Base-by-base conservation (phyloP, 345 rosid genomes). In the Noccaea bulbosa region DNA sequence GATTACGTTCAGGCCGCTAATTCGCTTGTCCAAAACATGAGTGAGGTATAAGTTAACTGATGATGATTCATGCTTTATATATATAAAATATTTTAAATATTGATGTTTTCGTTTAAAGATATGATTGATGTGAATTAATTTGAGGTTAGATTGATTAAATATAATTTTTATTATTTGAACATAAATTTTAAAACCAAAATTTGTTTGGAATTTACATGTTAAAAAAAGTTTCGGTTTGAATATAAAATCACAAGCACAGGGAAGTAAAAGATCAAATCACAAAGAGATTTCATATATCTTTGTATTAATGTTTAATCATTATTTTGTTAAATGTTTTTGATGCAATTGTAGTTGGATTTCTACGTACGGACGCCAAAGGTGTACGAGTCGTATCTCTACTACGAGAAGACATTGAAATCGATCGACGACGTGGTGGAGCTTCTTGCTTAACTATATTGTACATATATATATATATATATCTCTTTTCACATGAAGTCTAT, bases 351-450 rank as follows among this genome's bases (percentile, higher is more conserved):
- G 98, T 65, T 93, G 57, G 97, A 93, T 74, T 61, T 45, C 44
- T 86, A 81, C 53, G 85, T 93, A 8, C 84, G 97, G 11, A 85
- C 91, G 17, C 97, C 97, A 1, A 93, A 84, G 73, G 92, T 89
- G 14, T 93, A 93, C n/a, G 95, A 91, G 75, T 93, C 97, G 3
- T 91, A 89, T 69, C 53, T 91, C 27, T 91, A 83, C 84, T 91
- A 87, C 61, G 94, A 91, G 90, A 89, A 82, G 92, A 84, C 96
- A 11, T 61, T 93, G 83, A 85, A 87, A 62, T 82, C 90, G 37
- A 83, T 91, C 53, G 96, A 93, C 66, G 80, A 83, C 14, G 56
- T 91, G 3, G 98, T 87, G 67, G 86, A 82, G 47, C 51, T 81
- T 67, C 72, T 89, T 71, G 86, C 78, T 41, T 78, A 69, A 49